A percentile compares a stretch with the other conserved stretches of the same genome.
These are phyloP conservation scores for Tylopilus rubrobrunneus DNA, from an alignment of 768 basidiomycete species.

Conservation along the genomic window DNA sequence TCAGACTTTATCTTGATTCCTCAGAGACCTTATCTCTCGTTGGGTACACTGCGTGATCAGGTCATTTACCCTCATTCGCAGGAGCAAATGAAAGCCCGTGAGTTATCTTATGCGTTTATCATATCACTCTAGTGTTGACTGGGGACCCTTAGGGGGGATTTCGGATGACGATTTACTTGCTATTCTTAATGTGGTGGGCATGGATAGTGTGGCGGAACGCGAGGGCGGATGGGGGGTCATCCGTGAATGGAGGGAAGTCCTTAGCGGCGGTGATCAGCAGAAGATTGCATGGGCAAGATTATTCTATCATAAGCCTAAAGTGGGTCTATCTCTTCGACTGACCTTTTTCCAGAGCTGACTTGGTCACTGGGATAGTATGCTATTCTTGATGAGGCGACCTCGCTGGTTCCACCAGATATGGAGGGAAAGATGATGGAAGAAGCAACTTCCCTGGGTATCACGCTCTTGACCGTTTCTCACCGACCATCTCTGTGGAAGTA, in stretches of 20 bases:
- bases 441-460: constrained; percentile 83
- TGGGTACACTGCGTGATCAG: constrained; percentile 93
- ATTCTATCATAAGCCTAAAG: constrained; percentile 95
- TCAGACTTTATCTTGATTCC: constrained; percentile 92
- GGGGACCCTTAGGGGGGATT: constrained; percentile 48
- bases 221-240: constrained; percentile 94
- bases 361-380: constrained; percentile 63
- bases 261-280: constrained; percentile 96
- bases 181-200: constrained; percentile 76
- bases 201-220: constrained; percentile 82
- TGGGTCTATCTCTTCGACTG: constrained; percentile 26
- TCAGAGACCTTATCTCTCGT: constrained; percentile 91
- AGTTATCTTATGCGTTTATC: constrained; percentile 24
- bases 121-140: constrained; percentile 1
- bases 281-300: constrained; percentile 95
- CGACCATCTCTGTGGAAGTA: constrained; percentile 93
- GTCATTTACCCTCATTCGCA: constrained; percentile 92
- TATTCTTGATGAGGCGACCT: constrained; percentile 95
- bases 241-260: constrained; percentile 90
- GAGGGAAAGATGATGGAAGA: constrained; percentile 95
- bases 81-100: constrained; percentile 73
- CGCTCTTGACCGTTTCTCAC: constrained; percentile 92
- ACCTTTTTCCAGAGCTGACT: neutral
- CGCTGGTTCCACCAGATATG: constrained; percentile 87
- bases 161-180: constrained; percentile 70